A percentile compares a stretch with the other conserved stretches of the same genome.
These are phyloP conservation scores for Baorangia bicolor DNA, from an alignment of 768 basidiomycete genomes.

Conservation along the genomic window DNA sequence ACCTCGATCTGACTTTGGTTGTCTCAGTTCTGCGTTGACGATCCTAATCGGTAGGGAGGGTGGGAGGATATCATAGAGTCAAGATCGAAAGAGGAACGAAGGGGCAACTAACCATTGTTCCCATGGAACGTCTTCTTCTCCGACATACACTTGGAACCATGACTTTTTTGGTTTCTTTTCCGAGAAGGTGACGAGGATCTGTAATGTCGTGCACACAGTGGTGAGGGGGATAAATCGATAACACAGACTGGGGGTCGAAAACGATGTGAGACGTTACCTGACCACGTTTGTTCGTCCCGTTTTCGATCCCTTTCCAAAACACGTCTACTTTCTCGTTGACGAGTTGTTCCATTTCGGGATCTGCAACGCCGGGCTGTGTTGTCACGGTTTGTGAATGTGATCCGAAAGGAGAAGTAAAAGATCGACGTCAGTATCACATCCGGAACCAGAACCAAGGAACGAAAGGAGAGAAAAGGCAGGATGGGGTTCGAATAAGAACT, in stretches of 20 bases:
- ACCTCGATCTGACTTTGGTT: constrained; percentile 68
- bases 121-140: constrained; percentile 84
- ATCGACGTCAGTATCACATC: neutral
- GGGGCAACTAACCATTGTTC: constrained; percentile 65
- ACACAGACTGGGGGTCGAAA: neutral
- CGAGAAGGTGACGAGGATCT: constrained; percentile 72
- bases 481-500: neutral
- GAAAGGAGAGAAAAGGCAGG: neutral
- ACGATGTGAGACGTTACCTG: constrained; percentile 45
- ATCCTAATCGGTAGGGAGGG: constrained; percentile 45
- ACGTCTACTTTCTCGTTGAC: constrained; percentile 74
- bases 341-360: constrained; percentile 67
- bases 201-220: neutral
- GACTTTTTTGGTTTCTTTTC: constrained; percentile 76
- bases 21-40: constrained; percentile 76
- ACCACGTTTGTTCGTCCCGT: constrained; percentile 58
- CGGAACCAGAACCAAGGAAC: neutral
- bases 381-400: neutral
- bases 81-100: neutral
- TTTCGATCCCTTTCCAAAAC: constrained; percentile 79
- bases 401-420: neutral
- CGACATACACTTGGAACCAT: constrained; percentile 71
- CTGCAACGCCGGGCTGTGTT: constrained; percentile 71
- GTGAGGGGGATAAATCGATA: constrained; percentile 23
- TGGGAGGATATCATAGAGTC: neutral